Evolutionary conservation across 225 moss, liverwort and hornwort genomes (phyloP).

Genomic region (Polytrichum commune): DNA sequence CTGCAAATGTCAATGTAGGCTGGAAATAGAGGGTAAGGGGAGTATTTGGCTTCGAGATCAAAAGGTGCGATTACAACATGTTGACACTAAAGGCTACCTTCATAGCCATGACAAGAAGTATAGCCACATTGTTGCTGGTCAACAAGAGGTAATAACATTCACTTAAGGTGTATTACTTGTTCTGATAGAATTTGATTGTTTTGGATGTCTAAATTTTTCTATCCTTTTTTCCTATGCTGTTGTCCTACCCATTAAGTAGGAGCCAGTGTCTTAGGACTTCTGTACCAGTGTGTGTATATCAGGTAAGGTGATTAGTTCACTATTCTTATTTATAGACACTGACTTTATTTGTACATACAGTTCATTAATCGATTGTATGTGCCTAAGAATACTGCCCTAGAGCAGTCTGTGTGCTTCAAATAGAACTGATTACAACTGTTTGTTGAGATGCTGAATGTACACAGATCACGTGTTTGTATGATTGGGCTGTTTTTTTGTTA

Average conservation of each 20-base stretch:
- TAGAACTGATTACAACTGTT: too few species aligned
- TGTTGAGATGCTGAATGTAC: too few species aligned
- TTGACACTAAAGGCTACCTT: constrained; percentile 87
- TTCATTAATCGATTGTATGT: too few species aligned
- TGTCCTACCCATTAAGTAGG: background rate
- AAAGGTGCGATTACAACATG: constrained; percentile 84
- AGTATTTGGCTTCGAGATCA: constrained; percentile 83
- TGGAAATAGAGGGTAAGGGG: constrained; percentile 83
- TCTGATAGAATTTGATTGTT: too few species aligned
- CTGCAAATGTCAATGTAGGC: constrained; percentile 29
- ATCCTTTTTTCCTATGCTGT: background rate
- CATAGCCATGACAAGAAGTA: constrained; percentile 97
- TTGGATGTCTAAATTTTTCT: background rate
- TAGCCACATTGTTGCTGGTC: constrained; percentile 86
- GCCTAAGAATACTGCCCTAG: too few species aligned
- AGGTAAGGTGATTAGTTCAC: too few species aligned
- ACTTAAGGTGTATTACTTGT: too few species aligned
- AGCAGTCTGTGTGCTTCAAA: too few species aligned
- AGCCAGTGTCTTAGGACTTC: too few species aligned
- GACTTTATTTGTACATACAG: too few species aligned
- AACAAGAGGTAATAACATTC: constrained; percentile 72
- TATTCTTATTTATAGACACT: too few species aligned
- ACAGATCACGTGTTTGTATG: background rate
- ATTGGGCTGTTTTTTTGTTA: background rate
- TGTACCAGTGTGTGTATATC: too few species aligned